Evolutionary conservation across 805 yeast genomes (phyloP).

Genomic region (Candida succiphila): DNA sequence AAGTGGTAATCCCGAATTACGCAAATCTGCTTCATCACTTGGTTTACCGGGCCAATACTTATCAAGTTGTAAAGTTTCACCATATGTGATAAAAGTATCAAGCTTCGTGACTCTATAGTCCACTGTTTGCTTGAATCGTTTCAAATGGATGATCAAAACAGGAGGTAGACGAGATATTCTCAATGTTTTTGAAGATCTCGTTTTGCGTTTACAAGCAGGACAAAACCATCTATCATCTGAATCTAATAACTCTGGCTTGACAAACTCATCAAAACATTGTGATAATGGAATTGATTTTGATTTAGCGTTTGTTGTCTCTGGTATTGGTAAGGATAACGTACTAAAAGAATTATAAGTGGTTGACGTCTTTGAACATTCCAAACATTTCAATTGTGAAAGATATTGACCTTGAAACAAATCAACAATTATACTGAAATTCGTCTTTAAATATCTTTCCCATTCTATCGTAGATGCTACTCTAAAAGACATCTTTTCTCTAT

Average conservation of each 20-base stretch:
- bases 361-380: constrained; percentile 64
- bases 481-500: constrained; percentile 63
- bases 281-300: constrained; percentile 27
- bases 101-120: constrained; percentile 44
- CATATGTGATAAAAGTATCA: constrained; percentile 60
- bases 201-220: constrained; percentile 56
- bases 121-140: constrained; percentile 66
- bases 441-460: constrained; percentile 80
- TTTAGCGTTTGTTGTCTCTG: constrained; percentile 25
- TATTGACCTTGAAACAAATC: constrained; percentile 87
- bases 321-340: constrained; percentile 72
- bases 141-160: constrained; percentile 72
- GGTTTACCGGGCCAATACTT: constrained; percentile 58
- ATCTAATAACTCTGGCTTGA: constrained; percentile 61
- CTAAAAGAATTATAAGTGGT: constrained; percentile 83
- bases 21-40: constrained; percentile 31
- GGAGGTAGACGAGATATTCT: constrained; percentile 72
- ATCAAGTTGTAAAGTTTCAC: constrained; percentile 45
- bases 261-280: constrained; percentile 71
- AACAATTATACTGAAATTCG: constrained; percentile 72
- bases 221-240: constrained; percentile 83
- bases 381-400: constrained; percentile 66
- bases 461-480: constrained; percentile 80
- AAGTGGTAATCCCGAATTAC: constrained; percentile 40
- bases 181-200: constrained; percentile 58